Evolutionary conservation across 768 basidiomycete genomes (phyloP), one percentile per base, ranked within the genome.

Genomic region (Glaciozyma antarctica): DNA sequence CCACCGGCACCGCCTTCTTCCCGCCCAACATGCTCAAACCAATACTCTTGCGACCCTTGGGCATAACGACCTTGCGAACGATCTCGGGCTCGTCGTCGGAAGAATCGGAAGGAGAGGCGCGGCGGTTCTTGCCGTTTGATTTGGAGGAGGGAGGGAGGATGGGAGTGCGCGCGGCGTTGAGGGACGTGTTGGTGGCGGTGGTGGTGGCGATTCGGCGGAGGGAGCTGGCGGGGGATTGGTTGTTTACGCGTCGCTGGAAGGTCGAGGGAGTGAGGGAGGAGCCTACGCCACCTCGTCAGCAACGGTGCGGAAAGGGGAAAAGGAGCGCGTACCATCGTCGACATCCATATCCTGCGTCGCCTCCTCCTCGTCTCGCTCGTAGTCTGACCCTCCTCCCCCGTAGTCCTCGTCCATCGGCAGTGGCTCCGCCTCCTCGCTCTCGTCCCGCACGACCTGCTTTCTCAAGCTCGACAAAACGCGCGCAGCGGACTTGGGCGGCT

Each of bases 31-130:
- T 49, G 22, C 22, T 26, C 48, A 49, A 21, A 9, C 48, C 48
- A 9, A 49, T 49, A 21, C 22, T 49, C 48, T 49, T 26, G 48
- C 24, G 22, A 21, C 21, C 21, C 21, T 49, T 21, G 48, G 24
- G 24, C 22, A 22, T 49, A 12, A 22, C 48, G 22, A 26, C 47
- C 28, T 61, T 61, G 61, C 67, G 56, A n/a, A 28, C 8, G 48
- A 30, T 34, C 44, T 47, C 53, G 32, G 51, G 49, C 38, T 61
- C 63, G 61, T 70, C 57, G 19, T 65, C 66, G 1, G 63, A 58
- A 2, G 49, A 59, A 22, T 43, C 26, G n/a, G 57, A 44, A 5
- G 22, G 13, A 16, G 26, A 24, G 2, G 13, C 28, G 43, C 41
- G 57, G 4, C 57, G 57, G 51, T 30, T 30, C 24, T 45, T 58